Base-by-base conservation (phyloP, 1,139 yeast genomes). In the Candida frijolesensis region DNA sequence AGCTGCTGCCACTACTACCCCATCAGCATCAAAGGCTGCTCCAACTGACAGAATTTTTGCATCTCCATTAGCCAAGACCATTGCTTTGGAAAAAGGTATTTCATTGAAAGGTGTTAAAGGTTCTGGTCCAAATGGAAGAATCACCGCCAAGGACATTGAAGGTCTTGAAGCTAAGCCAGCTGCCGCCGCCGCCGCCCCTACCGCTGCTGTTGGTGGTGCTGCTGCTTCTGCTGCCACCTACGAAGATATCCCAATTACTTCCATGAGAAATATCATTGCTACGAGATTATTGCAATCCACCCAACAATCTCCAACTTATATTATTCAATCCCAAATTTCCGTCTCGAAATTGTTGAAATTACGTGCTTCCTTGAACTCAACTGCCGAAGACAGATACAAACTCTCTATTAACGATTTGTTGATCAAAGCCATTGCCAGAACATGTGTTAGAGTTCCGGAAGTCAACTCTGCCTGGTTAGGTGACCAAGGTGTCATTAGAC, bases 391-490 rank as follows among this genome's bases (percentile, higher is more conserved):
- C 69, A 83, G 89, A 68, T 92, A 86, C 83, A 91, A 84, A 77
- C 79, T 94, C 65, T 91, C 98, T 15, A 92, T 94, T 64, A 94
- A 95, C 71, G 99, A 94, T 72, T 82, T 94, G 66, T 81, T 94
- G 67, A 83, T 95, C 74, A 94, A 94, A 81, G 98, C 98, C 53
- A 82, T 94, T 64, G 92, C 97, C 50, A 82, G 83, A 64, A 97
- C 99, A 50, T 84, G 90, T 56, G 79, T 80, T 70, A 85, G 94
- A 74, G 96, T 92, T 46, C 99, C 99, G 57, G 92, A 87, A 63
- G 96, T 85, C 62, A 94, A 95, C 79, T 83, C 97, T 39, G 88
- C 94, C 68, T 94, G 97, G 96, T 80, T 94, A 64, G 96, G 88
- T 66, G 76, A 81, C 44, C 87, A 92, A 76, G 91, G 92, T 58